These are phyloP conservation scores for Epithele typhae DNA, from an alignment of 768 basidiomycete species.

Conservation along the genomic window DNA sequence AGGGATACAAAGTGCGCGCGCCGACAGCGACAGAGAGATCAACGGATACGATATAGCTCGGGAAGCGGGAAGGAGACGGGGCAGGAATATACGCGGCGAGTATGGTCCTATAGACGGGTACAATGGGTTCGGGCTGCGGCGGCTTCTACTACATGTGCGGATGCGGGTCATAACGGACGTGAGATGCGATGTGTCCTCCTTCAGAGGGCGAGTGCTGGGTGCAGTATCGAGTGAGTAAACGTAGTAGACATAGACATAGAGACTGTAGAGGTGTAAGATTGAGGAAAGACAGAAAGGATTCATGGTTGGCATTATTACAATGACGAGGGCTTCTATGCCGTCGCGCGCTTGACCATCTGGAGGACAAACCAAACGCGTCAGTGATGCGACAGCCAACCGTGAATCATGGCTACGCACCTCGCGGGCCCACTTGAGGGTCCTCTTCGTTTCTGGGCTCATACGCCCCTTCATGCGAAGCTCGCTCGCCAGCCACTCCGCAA, in stretches of 20 bases:
- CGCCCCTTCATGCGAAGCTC: conserved; percentile 73
- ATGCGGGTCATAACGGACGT: conserved; percentile 13
- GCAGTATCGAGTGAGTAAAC: conserved; percentile 17
- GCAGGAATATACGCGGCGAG: conserved; percentile 2
- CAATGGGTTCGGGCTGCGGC: conserved; percentile 5
- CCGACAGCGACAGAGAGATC: conserved; percentile 16
- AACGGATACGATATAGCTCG: conserved; percentile 15
- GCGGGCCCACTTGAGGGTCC: conserved; percentile 88
- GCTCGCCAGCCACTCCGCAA: conserved; percentile 73
- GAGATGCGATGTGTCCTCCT: conserved; percentile 17
- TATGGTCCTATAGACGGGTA: conserved; percentile 15
- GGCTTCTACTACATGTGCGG: conserved; percentile 16
- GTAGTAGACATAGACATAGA: conserved; percentile 6
- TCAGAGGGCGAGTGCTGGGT: conserved; percentile 23
- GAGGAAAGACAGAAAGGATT: neutral
- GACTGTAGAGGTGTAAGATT: conserved; percentile 9
- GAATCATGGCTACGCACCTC: conserved; percentile 52
- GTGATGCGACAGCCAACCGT: neutral
- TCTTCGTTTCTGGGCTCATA: conserved; percentile 75
- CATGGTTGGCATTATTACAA: too few species aligned
- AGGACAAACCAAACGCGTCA: neutral
- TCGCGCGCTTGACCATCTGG: conserved; percentile 79
- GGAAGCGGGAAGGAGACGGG: neutral
- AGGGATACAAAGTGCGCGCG: conserved; percentile 17
- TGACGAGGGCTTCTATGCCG: conserved; percentile 56